These are phyloP conservation scores for Novymonas esmeraldas DNA, from an alignment of 208 protist species.

Conservation along the genomic window DNA sequence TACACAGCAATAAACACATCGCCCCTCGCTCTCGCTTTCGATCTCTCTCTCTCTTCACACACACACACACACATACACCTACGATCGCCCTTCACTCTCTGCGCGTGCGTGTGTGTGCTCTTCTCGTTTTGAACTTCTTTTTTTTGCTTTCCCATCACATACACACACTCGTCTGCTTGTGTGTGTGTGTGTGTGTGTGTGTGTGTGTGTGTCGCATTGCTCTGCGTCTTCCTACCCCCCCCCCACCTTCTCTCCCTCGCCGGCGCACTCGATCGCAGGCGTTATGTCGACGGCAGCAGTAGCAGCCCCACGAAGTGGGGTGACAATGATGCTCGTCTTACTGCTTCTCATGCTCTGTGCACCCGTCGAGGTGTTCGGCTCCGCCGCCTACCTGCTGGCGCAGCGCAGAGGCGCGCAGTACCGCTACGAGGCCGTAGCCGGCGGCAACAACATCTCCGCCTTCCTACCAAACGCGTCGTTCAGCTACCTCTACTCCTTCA, in stretches of 20 bases:
- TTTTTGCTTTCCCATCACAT: background rate
- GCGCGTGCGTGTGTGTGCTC: too few relatives aligned
- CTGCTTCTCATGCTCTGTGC: background rate
- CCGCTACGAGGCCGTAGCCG: slow-evolving; percentile 17
- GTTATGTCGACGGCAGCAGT: too few relatives aligned
- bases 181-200: too few relatives aligned
- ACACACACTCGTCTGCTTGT: too few relatives aligned
- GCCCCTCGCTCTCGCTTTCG: too few relatives aligned
- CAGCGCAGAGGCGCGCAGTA: slow-evolving; percentile 12
- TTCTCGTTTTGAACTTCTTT: too few relatives aligned
- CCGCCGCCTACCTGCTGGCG: slow-evolving; percentile 18
- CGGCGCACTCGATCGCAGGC: background rate
- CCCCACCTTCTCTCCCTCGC: background rate
- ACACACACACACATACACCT: background rate
- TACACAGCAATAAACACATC: background rate
- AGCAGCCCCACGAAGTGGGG: too few relatives aligned
- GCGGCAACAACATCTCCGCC: too few relatives aligned
- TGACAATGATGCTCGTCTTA: background rate
- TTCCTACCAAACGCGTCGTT: slow-evolving; percentile 1
- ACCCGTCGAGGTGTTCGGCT: slow-evolving; percentile 5
- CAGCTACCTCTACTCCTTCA: slow-evolving; percentile 33
- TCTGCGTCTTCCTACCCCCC: background rate
- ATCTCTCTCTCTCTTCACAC: background rate
- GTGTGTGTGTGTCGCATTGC: too few relatives aligned
- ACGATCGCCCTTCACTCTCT: background rate